Evolutionary conservation across 2,329 filamentous ascomycete species (phyloP).

Genomic region (Epichloe bromicola): DNA sequence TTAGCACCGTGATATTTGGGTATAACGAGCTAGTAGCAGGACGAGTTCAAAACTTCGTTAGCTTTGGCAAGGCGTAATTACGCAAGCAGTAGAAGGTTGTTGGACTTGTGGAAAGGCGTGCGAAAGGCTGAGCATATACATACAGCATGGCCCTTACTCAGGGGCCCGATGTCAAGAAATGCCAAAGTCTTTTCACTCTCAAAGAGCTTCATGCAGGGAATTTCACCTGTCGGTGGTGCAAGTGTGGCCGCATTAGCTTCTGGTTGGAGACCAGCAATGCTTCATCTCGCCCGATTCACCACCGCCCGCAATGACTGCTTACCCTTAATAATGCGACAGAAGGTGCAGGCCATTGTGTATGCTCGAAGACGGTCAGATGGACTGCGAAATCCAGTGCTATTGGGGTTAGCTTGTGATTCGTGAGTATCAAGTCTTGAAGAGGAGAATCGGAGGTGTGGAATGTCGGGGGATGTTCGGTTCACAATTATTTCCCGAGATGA

Average conservation of each 20-base stretch:
- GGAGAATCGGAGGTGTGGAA: neutral
- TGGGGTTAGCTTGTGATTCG: neutral
- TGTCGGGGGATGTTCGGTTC: neutral
- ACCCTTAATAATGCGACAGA: conserved; percentile 98
- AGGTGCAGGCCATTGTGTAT: conserved; percentile 53
- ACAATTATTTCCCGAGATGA: neutral
- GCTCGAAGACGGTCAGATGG: neutral
- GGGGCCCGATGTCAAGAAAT: conserved; percentile 89
- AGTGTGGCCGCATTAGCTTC: neutral
- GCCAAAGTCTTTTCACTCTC: conserved; percentile 89
- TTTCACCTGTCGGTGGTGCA: conserved; percentile 53
- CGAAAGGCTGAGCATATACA: conserved; percentile 17
- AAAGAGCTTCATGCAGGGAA: conserved; percentile 91
- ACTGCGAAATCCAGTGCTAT: neutral
- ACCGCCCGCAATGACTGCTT: conserved; percentile 7
- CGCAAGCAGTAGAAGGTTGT: neutral
- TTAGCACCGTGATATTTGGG: conserved; percentile 91
- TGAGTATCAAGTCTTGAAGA: no score
- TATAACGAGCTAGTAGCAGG: conserved; percentile 63
- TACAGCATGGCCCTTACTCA: conserved; percentile 83
- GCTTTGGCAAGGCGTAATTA: neutral
- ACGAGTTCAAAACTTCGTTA: neutral
- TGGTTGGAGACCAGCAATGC: neutral
- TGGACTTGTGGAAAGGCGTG: neutral
- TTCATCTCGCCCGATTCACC: neutral